These are phyloP conservation scores for Neurospora cerealis DNA, from an alignment of 495 filamentous ascomycete species.

Conservation along the genomic window DNA sequence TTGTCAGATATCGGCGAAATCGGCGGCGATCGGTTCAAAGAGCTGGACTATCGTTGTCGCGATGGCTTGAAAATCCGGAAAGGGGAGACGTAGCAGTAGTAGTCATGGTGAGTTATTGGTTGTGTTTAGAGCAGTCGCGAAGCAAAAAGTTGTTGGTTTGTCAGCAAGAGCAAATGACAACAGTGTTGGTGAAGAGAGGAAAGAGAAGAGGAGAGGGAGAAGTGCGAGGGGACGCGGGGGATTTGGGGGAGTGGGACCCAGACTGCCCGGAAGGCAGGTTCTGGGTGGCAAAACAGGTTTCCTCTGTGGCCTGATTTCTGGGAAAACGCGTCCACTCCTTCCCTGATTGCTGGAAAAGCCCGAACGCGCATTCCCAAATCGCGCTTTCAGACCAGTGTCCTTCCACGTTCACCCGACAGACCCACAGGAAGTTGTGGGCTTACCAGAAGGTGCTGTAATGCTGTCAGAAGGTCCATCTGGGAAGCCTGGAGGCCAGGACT, in stretches of 20 bases:
- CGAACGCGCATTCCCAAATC: neutral
- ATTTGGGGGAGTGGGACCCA: neutral
- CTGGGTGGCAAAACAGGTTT: too few species aligned
- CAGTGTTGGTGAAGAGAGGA: neutral
- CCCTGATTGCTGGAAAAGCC: neutral
- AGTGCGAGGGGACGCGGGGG: neutral
- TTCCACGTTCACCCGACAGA: neutral
- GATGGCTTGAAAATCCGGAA: neutral
- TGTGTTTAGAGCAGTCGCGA: neutral
- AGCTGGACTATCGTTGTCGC: neutral
- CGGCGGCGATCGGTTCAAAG: too few species aligned
- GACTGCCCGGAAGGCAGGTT: neutral
- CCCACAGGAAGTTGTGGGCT: neutral
- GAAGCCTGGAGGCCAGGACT: neutral
- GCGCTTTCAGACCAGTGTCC: neutral
- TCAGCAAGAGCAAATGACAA: neutral
- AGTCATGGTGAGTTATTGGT: neutral
- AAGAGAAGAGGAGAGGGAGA: neutral
- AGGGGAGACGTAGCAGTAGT: neutral
- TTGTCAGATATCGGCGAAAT: neutral
- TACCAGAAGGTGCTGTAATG: neutral
- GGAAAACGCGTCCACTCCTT: neutral
- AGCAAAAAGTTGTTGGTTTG: neutral
- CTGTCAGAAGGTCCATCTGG: neutral
- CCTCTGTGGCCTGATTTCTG: too few species aligned